A percentile compares a stretch with the other conserved stretches of the same genome.
Conservation (phyloP, 106 monocot species). For the Dendrobium catenatum region DNA sequence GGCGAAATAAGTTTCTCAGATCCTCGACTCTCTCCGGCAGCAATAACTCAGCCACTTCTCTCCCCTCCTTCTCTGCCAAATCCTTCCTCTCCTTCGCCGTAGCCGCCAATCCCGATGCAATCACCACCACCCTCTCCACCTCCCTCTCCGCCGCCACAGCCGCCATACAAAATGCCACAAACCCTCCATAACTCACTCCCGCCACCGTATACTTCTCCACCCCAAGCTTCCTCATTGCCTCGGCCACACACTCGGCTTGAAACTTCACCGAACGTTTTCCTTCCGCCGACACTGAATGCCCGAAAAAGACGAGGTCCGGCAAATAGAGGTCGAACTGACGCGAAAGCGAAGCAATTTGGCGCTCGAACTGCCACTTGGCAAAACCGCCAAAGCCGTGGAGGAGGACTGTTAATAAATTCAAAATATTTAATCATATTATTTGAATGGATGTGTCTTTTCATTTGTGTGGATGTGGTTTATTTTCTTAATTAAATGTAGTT, state of each 20-base stretch:
- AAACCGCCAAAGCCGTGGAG: not conserved
- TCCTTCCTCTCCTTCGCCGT: constrained; percentile 28
- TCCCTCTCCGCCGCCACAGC: constrained; percentile 14
- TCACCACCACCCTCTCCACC: constrained; percentile 28
- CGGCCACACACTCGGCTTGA: not conserved
- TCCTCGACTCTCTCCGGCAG: constrained; percentile 17
- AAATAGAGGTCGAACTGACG: not conserved
- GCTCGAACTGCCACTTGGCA: not conserved
- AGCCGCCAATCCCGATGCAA: constrained; percentile 43
- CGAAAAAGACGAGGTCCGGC: constrained; percentile 14
- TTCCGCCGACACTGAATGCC: constrained; percentile 2
- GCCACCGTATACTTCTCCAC: not conserved
- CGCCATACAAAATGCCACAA: constrained; percentile 49
- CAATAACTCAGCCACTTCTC: constrained; percentile 20
- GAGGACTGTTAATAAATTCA: too few species aligned
- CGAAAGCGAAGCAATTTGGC: not conserved
- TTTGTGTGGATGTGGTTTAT: too few species aligned
- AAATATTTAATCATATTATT: too few species aligned
- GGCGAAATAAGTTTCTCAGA: constrained; percentile 10
- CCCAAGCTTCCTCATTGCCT: not conserved
- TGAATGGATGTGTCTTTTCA: too few species aligned
- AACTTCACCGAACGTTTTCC: constrained; percentile 8
- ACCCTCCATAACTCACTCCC: constrained; percentile 74
- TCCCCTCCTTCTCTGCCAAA: constrained; percentile 13
- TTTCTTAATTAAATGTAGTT: too few species aligned